These are phyloP conservation scores for Metschnikowia peoriensis DNA, from an alignment of 805 yeast genomes.

Conservation along the genomic window DNA sequence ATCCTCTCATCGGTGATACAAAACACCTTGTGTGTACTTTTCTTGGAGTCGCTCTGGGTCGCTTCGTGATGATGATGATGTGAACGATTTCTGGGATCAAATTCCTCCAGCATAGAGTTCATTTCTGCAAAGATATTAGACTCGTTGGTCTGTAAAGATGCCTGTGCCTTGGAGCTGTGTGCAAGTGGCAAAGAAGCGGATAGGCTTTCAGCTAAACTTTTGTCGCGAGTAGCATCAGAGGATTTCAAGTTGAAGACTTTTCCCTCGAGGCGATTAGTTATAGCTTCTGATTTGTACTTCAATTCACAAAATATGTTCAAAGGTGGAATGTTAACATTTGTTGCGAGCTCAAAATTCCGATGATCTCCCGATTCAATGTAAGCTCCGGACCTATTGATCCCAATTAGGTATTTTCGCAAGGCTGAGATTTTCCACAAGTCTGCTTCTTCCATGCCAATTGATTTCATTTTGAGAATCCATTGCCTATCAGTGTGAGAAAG, in stretches of 20 bases:
- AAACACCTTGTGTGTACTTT: constrained; percentile 31
- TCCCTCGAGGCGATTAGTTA: constrained; percentile 19
- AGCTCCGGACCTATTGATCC: constrained; percentile 21
- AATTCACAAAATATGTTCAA: constrained; percentile 39
- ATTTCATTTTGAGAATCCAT: constrained; percentile 69
- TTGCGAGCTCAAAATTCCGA: constrained; percentile 18
- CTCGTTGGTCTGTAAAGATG: constrained; percentile 40
- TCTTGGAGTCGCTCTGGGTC: constrained; percentile 14
- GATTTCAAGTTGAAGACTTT: constrained; percentile 21
- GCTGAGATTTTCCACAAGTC: constrained; percentile 84
- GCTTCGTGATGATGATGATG: constrained; percentile 14
- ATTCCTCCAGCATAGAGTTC: constrained; percentile 29
- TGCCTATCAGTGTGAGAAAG: constrained; percentile 63
- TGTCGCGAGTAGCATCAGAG: background rate
- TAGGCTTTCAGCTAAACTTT: background rate
- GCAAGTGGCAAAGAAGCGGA: constrained; percentile 25
- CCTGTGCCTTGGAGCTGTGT: constrained; percentile 28
- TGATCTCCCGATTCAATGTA: constrained; percentile 11
- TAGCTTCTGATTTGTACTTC: constrained; percentile 37
- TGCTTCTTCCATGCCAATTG: constrained; percentile 68
- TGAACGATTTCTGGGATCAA: constrained; percentile 14
- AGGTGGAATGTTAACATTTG: constrained; percentile 25
- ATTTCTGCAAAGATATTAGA: constrained; percentile 48
- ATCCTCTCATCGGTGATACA: constrained; percentile 31
- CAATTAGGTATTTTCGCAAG: constrained; percentile 63